Evolutionary conservation across 129 eudicot genomes (phyloP).

Genomic region (Flaveria sonorensis): DNA sequence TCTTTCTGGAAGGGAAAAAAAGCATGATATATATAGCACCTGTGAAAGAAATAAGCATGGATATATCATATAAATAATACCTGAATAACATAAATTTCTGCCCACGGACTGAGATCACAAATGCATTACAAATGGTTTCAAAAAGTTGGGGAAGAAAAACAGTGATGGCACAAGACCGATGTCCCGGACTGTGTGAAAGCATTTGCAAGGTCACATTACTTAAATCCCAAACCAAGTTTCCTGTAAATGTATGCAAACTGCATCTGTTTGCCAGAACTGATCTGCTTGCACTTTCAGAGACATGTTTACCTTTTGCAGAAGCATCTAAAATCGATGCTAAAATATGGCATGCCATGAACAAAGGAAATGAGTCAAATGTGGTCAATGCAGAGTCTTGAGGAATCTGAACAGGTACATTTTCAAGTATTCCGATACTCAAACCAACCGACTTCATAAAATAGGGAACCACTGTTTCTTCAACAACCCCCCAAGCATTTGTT

Average conservation of each 20-base stretch:
- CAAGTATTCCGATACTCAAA: constrained; percentile 58
- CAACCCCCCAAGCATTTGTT: constrained; percentile 69
- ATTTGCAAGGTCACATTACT: constrained; percentile 57
- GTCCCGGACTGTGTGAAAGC: constrained; percentile 74
- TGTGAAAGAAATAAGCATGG: too few species aligned
- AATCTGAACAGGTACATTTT: constrained; percentile 41
- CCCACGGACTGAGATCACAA: constrained; percentile 58
- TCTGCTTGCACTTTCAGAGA: constrained; percentile 23
- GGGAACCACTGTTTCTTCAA: constrained; percentile 68
- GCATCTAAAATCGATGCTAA: constrained; percentile 61
- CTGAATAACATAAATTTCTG: constrained; percentile 46
- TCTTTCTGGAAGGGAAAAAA: constrained; percentile 45
- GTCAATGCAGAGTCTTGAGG: constrained; percentile 8
- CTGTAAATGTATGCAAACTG: constrained; percentile 40
- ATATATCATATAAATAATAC: constrained; percentile 34
- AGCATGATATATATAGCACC: neutral
- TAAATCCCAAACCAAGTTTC: constrained; percentile 72
- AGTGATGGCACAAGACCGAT: constrained; percentile 70
- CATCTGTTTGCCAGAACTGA: constrained; percentile 33
- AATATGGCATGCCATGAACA: constrained; percentile 64
- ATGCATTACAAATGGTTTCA: constrained; percentile 54
- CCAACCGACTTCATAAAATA: constrained; percentile 60
- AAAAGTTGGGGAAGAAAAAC: constrained; percentile 66
- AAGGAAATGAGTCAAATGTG: constrained; percentile 42
- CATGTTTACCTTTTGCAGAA: constrained; percentile 41